These are phyloP conservation scores for Nitzschia sp. DNA, from an alignment of 108 stramenopile species.

Conservation along the genomic window DNA sequence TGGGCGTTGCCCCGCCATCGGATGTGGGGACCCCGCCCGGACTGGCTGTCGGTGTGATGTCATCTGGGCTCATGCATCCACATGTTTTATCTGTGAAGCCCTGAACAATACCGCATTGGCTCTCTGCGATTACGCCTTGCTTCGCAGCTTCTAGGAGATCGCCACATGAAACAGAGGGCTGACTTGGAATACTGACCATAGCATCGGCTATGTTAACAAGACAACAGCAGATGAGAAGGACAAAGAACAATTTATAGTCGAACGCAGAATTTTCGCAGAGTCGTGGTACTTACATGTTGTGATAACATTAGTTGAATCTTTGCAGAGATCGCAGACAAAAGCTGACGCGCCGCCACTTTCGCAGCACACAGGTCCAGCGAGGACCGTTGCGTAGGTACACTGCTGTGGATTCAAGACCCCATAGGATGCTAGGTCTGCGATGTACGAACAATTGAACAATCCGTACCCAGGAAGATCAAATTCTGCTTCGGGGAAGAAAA, in stretches of 20 bases:
- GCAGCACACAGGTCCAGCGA: neutral
- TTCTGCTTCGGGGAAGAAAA: neutral
- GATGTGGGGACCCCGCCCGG: neutral
- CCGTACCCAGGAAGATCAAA: neutral
- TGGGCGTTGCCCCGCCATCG: neutral
- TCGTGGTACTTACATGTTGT: too few relatives aligned
- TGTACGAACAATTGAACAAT: constrained; percentile 2
- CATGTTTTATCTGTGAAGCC: neutral
- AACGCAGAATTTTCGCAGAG: too few relatives aligned
- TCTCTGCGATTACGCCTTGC: neutral
- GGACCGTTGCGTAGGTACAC: neutral
- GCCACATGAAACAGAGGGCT: neutral
- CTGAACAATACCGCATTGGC: neutral
- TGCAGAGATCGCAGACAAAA: constrained; percentile 4
- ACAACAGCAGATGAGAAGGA: neutral
- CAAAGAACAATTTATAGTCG: too few relatives aligned
- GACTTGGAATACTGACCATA: constrained; percentile 3
- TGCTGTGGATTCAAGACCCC: neutral
- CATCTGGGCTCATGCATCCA: constrained; percentile 2
- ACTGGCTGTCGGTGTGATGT: neutral
- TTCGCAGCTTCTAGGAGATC: neutral
- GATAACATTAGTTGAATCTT: too few relatives aligned
- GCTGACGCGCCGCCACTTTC: neutral
- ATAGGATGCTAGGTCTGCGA: neutral
- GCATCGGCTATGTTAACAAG: neutral